Conservation (phyloP, 345 rosid genomes). For the Aurinia saxatilis region DNA sequence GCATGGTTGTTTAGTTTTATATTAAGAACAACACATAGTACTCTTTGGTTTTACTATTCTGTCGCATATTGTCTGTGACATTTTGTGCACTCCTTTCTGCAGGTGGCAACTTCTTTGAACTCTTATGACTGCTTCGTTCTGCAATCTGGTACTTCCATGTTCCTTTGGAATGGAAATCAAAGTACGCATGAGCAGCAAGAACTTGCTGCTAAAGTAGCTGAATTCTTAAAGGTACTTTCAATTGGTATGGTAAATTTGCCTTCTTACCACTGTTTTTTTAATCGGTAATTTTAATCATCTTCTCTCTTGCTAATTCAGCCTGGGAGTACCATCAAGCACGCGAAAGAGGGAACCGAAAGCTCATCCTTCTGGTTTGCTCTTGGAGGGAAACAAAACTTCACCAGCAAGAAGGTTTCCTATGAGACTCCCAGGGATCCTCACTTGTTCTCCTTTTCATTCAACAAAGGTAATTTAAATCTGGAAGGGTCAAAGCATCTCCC, state of each 20-base stretch:
- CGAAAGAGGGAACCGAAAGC: slow-evolving; percentile 97
- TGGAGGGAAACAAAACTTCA: slow-evolving; percentile 94
- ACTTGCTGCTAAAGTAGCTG: slow-evolving; percentile 75
- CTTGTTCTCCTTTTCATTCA: slow-evolving; percentile 61
- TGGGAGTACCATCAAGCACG: slow-evolving; percentile 75
- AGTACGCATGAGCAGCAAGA: slow-evolving; percentile 87
- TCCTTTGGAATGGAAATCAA: slow-evolving; percentile 86
- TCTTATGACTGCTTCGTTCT: slow-evolving; percentile 83
- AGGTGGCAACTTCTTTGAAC: slow-evolving; percentile 86
- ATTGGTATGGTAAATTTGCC: neutral
- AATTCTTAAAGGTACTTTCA: slow-evolving; percentile 66
- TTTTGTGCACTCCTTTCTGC: slow-evolving; percentile 18
- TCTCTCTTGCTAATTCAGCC: slow-evolving; percentile 53
- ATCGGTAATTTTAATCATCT: slow-evolving; percentile 1
- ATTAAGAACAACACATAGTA: neutral
- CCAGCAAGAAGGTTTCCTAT: slow-evolving; percentile 55
- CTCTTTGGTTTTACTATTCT: neutral
- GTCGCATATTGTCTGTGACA: neutral
- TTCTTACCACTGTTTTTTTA: neutral
- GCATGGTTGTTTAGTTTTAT: neutral
- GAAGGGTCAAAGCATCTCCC: slow-evolving; percentile 3
- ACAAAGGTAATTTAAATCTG: slow-evolving; percentile 40
- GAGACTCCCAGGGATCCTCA: slow-evolving; percentile 84
- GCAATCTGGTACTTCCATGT: slow-evolving; percentile 83
- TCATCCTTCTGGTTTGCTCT: slow-evolving; percentile 94